Evolutionary conservation across 495 filamentous ascomycete species (phyloP).

Genomic region (Aspergillus nanangensis): DNA sequence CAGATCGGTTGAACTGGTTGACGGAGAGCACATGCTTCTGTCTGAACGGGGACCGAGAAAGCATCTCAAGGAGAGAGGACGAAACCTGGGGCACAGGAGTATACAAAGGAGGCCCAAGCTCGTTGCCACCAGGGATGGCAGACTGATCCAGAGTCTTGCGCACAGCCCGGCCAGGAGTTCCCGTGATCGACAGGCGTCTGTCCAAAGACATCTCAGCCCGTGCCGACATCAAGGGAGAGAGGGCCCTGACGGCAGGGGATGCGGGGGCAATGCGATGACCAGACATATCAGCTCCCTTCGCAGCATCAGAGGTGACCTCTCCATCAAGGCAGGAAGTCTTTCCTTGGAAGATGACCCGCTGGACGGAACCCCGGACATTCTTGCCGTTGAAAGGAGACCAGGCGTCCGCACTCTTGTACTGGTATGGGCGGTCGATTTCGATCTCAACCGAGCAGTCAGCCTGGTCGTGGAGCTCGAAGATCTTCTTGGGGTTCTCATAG

Average conservation of each 20-base stretch:
- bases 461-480: constrained; percentile 86
- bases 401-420: constrained; percentile 44
- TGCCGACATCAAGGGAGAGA: constrained; percentile 37
- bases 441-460: constrained; percentile 69
- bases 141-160: constrained; percentile 29
- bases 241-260: constrained; percentile 52
- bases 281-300: constrained; percentile 73
- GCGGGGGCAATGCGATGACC: constrained; percentile 55
- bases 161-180: constrained; percentile 32
- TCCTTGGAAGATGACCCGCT: constrained; percentile 74
- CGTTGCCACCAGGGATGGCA: constrained; percentile 33
- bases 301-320: constrained; percentile 48
- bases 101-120: constrained; percentile 51
- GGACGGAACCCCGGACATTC: constrained; percentile 65
- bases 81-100: constrained; percentile 40
- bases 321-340: constrained; percentile 77
- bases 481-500: constrained; percentile 78
- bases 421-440: constrained; percentile 66
- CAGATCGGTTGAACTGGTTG: constrained; percentile 76
- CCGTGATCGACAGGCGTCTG: constrained; percentile 38
- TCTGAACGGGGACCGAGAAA: constrained; percentile 80
- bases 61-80: constrained; percentile 61
- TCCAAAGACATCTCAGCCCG: constrained; percentile 44
- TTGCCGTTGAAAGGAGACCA: constrained; percentile 79
- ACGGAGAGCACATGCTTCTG: constrained; percentile 84